phyloP scores from a whole-genome alignment of 139 green algal genomes.

The Astrephomene gubernaculifera region DNA sequence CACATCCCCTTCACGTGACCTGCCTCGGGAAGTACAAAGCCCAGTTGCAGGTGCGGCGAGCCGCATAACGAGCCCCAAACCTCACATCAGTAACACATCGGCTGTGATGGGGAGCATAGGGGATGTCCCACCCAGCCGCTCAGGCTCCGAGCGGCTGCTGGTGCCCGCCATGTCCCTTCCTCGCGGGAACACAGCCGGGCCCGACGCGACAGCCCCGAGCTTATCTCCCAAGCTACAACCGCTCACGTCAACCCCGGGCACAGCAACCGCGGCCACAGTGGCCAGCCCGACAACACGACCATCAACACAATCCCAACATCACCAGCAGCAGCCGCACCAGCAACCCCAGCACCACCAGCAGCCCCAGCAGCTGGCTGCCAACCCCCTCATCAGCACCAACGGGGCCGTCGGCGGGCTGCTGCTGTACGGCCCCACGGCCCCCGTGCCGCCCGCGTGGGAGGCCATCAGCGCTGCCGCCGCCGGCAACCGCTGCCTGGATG shows the following conservation, averaged over 20 bases:
- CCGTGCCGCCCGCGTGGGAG: neutral
- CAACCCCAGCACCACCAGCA: neutral
- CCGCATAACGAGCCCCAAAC: too few relatives aligned
- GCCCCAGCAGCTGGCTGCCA: neutral
- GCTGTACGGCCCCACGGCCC: conserved; percentile 23
- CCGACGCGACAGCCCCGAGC: too few relatives aligned
- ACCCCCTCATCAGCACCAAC: neutral
- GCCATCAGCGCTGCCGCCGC: neutral
- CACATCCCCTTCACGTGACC: neutral
- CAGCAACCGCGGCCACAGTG: neutral
- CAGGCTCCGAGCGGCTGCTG: conserved; percentile 5
- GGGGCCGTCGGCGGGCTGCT: conserved; percentile 36
- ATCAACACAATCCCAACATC: neutral
- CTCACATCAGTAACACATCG: too few relatives aligned
- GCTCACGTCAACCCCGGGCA: neutral
- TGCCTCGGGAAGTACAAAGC: too few relatives aligned
- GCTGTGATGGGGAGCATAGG: too few relatives aligned
- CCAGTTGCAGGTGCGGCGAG: too few relatives aligned
- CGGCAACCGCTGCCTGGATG: conserved; percentile 18
- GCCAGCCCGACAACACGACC: too few relatives aligned
- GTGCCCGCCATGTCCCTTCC: conserved; percentile 5
- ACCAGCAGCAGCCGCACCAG: neutral
- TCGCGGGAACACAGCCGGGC: neutral
- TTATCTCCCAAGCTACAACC: neutral
- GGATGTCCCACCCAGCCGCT: too few relatives aligned